Conservation (phyloP, 2,329 filamentous ascomycete genomes). For the Blastomyces percursus region DNA sequence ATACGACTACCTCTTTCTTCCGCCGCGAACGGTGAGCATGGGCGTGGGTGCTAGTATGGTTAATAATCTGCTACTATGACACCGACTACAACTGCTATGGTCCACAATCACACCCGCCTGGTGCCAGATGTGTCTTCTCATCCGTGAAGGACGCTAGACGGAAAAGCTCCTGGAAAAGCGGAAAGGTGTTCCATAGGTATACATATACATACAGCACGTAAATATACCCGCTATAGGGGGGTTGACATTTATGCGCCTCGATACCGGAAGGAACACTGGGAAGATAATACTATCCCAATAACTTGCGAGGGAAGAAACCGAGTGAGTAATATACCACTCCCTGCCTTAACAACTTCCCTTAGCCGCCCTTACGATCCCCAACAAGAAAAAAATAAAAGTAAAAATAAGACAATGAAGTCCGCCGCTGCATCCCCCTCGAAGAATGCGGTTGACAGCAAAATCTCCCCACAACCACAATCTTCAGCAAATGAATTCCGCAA, state of each 20-base stretch:
- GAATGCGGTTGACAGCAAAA: conserved; percentile 1
- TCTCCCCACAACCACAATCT: neutral
- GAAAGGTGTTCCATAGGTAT: too few relatives aligned
- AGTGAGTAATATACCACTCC: too few relatives aligned
- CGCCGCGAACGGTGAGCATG: neutral
- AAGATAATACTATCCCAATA: too few relatives aligned
- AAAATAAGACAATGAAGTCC: neutral
- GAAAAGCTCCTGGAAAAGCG: neutral
- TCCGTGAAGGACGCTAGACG: neutral
- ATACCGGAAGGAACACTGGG: too few relatives aligned
- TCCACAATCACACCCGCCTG: neutral
- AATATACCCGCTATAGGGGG: too few relatives aligned
- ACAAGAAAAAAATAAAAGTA: too few relatives aligned
- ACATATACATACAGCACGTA: neutral
- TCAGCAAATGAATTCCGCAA: conserved; percentile 12
- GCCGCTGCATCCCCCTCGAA: neutral
- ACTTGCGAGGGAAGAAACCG: too few relatives aligned
- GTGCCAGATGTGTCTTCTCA: neutral
- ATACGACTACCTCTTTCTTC: neutral
- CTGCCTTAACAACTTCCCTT: neutral
- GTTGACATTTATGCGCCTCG: too few relatives aligned
- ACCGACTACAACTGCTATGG: neutral
- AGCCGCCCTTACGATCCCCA: too few relatives aligned
- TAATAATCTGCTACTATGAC: neutral
- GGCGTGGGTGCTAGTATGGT: neutral